These are phyloP conservation scores for Fusarium nygamai DNA, from an alignment of 2,329 filamentous ascomycete species.

Conservation along the genomic window DNA sequence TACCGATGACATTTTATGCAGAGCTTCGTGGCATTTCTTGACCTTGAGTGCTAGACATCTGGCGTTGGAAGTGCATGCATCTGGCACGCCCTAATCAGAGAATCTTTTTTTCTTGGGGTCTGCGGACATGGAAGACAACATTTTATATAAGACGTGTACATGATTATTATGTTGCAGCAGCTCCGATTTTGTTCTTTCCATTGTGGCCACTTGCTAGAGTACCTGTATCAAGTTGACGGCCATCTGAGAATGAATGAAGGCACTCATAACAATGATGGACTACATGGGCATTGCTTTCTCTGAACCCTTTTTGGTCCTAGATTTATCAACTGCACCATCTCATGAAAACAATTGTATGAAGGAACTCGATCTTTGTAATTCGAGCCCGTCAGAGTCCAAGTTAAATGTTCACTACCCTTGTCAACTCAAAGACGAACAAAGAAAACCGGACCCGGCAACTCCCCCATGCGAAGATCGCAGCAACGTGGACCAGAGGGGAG, in stretches of 20 bases:
- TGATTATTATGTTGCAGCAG: not conserved
- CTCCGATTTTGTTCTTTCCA: not conserved
- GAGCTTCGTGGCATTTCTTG: conserved; percentile 44
- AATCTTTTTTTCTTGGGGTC: not conserved
- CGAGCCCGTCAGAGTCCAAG: conserved; percentile 2
- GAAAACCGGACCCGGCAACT: conserved; percentile 41
- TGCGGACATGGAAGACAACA: not conserved
- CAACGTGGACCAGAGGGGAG: conserved; percentile 35
- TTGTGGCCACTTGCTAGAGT: conserved; percentile 5
- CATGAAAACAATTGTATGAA: not conserved
- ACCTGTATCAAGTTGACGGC: not conserved
- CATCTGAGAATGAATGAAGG: not conserved
- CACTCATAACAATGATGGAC: not conserved
- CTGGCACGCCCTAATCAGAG: not conserved
- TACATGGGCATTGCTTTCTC: not conserved
- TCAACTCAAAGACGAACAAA: conserved; percentile 15
- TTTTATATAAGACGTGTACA: not conserved
- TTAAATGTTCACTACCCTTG: conserved; percentile 21
- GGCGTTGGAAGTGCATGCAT: conserved; percentile 27
- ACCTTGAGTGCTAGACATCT: not conserved
- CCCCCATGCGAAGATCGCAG: conserved; percentile 44
- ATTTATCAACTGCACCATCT: not conserved
- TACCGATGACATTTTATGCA: conserved; percentile 43
- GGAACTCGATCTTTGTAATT: not conserved
- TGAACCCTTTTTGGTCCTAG: not conserved